Evolutionary conservation across 2,329 filamentous ascomycete genomes (phyloP).

Genomic region (Aspergillus japonicus): DNA sequence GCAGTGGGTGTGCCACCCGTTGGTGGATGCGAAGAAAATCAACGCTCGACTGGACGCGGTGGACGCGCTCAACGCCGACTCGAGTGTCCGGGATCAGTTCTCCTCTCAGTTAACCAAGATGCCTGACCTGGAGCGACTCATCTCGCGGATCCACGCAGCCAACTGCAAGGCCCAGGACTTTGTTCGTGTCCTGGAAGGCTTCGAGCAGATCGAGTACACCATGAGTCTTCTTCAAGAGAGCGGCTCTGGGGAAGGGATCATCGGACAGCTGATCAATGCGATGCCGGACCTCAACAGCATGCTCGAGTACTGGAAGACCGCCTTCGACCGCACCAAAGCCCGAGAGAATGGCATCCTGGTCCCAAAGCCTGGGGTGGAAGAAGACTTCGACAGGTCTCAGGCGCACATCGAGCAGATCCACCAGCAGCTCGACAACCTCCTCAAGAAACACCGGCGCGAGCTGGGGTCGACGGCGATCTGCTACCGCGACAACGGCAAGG

Average conservation of each 20-base stretch:
- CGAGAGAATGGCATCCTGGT: conserved; percentile 78
- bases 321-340: conserved; percentile 81
- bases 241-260: conserved; percentile 74
- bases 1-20: conserved; percentile 94
- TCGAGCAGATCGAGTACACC: conserved; percentile 96
- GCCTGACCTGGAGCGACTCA: conserved; percentile 89
- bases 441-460: conserved; percentile 69
- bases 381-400: conserved; percentile 85
- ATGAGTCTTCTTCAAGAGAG: conserved; percentile 75
- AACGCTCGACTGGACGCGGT: conserved; percentile 93
- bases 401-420: conserved; percentile 74
- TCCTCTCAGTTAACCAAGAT: conserved; percentile 84
- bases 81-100: conserved; percentile 78
- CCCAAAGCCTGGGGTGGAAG: conserved; percentile 81
- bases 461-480: conserved; percentile 72
- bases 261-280: conserved; percentile 75
- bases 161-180: conserved; percentile 91
- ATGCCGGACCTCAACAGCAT: conserved; percentile 82
- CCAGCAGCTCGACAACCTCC: conserved; percentile 65
- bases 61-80: conserved; percentile 84
- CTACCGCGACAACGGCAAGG: conserved; percentile 87
- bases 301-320: conserved; percentile 82
- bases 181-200: conserved; percentile 87
- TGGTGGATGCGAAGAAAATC: conserved; percentile 82
- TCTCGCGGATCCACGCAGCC: conserved; percentile 90